Base-by-base conservation (phyloP, 192 early-diverging fungal species). In the Coemansia sp. region DNA sequence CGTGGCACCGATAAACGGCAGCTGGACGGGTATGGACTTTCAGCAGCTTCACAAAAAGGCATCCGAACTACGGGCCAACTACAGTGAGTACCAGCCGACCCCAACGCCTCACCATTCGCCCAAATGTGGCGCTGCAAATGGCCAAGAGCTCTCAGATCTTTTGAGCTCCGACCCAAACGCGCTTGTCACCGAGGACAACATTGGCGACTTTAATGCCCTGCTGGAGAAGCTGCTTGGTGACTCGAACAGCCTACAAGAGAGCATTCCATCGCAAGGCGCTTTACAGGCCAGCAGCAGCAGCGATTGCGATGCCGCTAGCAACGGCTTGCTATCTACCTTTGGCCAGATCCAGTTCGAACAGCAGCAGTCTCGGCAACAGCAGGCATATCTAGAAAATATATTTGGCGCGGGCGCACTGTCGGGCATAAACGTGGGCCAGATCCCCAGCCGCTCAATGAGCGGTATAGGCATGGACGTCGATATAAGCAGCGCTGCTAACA, bases 81-180 rank as follows among this genome's bases (percentile, higher is more conserved):
- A 79, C 29, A 56, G 57, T 50, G 63, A 70, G 36, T 79, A 73
- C 50, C 76, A 79, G 62, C 65, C 78, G 5, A 81, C 78, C 11
- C 78, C 78, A 4, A 81, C 78, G 25, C 78, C 78, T 1, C 66
- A 81, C 55, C 78, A 75, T 61, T 81, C 78, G 59, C 78, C 78
- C 45, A 62, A 65, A 30, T 67, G 57, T 29, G 58, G 69, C 24
- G 65, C 65, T 29, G 60, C 59, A 13, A 60, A 58, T 22, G 61
- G 58, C 23, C 64, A 73, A 32, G 78, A 61, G 18, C 60, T 81
- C 13, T 27, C 71, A 42, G 62, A 65, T 14, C 64, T 81, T 49
- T 56, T 75, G 48, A 62, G 39, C 55, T 32, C 56, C n/a, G 64
- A 78, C 28, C 75, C 68, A 24, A 75, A 72, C 36, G 78, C 72